Base-by-base conservation (phyloP, 1,284 basidiomycete species). In the Irpex rosettiformis region DNA sequence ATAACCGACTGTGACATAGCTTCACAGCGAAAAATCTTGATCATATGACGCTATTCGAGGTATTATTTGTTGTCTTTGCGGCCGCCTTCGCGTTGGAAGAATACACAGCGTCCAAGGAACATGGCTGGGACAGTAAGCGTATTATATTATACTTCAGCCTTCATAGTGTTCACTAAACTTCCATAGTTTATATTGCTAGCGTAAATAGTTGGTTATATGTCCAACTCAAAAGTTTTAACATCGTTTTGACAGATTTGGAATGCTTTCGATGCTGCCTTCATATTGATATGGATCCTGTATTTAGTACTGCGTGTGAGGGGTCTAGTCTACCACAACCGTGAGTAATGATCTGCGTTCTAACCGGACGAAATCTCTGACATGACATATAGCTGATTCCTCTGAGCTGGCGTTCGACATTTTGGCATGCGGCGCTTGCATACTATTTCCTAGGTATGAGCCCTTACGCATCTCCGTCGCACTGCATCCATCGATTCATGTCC, bases 371-470 rank as follows among this genome's bases (percentile, higher is more conserved):
- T 42, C 5, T 45, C 56, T 3, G 30, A 11, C 3, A 52, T 40
- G 22, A 55, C 18, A n/a, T 49, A 58, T 52, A 89, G 83, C 71
- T 22, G 75, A 73, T 7, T 72, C 79, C 0, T 91, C 91, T 1
- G 82, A 85, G 54, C 73, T 90, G 60, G 88, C 88, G 4, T 94
- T 94, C 67, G 92, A 95, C 65, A 79, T 94, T 45, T 79, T 96
- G 30, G 82, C 93, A 3, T 93, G 89, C 66, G 91, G 88, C 6
- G 93, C 91, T 7, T 95, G 93, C 67, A 88, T 96, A 52, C 80
- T 96, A 24, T 91, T 95, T 69, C 93, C 94, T 8, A 81, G 93
- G 85, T 83, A 62, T 27, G 25, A 40, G 10, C 16, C 33, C 10
- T 11, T 37, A 21, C 47, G 52, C n/a, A 57, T 59, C 65, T 51